Evolutionary conservation across 1,284 basidiomycete genomes (phyloP), one percentile per base, ranked within the genome.

Genomic region (Xerocomus cyaneibrunnescens): DNA sequence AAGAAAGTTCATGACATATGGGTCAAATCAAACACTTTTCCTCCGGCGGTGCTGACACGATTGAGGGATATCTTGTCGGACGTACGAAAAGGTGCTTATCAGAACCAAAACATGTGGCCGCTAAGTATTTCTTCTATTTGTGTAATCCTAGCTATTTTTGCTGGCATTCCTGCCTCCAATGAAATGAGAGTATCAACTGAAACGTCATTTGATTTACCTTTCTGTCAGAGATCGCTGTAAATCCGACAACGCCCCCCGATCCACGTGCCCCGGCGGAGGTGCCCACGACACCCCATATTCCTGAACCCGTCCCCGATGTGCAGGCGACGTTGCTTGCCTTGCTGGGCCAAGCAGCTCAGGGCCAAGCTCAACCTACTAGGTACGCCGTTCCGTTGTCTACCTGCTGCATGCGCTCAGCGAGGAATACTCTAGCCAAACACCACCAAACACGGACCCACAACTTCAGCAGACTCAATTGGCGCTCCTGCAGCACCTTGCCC

Each of bases 1-100:
- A 87, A 88, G 77, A 97, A 96, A 74, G 85, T 97, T 65, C 81
- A 94, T 72, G 94, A 96, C 72, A 96, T 97, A 63, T 97, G 94
- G 94, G 80, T 79, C 65, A 94, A 93, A 72, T 83, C 84, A 56
- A 81, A 77, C 71, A 94, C 94, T 42, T 97, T 97, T 74, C 85
- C 91, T 52, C 67, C 84, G 59, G 67, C 77, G 59, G 80, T 89
- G 60, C 73, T 92, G 64, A 74, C 80, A 55, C 84, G 81, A 61
- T 75, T 92, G 69, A 74, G 76, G 69, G 79, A 83, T 68, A 72
- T 85, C 67, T 70, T 88, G 71, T 79, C 80, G 71, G 79, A 75
- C 68, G 74, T 74, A 65, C 76, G 74, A 78, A 83, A 89, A 90
- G 89, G 89, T 90, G 86, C 85, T 80, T 90, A 87, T 84, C 77